Evolutionary conservation across 2,329 filamentous ascomycete species (phyloP).

Genomic region (Ramularia endophylla): DNA sequence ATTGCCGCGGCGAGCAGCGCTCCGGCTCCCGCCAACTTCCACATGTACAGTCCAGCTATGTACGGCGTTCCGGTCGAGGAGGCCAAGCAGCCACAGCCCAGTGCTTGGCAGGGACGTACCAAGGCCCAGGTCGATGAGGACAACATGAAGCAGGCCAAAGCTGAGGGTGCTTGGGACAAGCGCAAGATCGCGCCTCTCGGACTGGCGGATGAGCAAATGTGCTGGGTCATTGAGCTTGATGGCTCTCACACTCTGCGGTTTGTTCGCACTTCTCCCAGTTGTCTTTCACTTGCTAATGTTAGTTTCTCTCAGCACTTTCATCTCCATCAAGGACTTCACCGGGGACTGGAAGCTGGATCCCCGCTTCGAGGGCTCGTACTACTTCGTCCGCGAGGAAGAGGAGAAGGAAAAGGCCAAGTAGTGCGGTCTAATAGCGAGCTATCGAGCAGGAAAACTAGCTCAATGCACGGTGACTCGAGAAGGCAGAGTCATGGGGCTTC

Average conservation of each 20-base stretch:
- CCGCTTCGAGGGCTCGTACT: constrained; percentile 28
- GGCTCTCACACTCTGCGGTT: constrained; percentile 27
- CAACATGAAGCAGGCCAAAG: constrained; percentile 32
- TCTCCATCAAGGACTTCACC: constrained; percentile 29
- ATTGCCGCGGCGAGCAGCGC: constrained; percentile 2
- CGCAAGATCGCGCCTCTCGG: constrained; percentile 29
- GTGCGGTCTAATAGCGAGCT: constrained; percentile 13
- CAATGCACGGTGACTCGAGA: no score
- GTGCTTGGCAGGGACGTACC: constrained; percentile 32
- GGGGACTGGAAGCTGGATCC: constrained; percentile 33
- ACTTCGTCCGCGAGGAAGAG: constrained; percentile 28
- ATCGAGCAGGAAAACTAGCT: no score
- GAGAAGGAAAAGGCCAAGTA: constrained; percentile 18
- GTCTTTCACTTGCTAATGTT: constrained; percentile 4
- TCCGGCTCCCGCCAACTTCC: constrained; percentile 8
- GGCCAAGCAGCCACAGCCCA: constrained; percentile 8
- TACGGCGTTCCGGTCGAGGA: constrained; percentile 5
- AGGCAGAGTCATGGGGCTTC: no score
- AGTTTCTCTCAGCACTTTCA: constrained; percentile 24
- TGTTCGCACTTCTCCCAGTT: constrained; percentile 4
- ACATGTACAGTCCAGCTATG: constrained; percentile 15
- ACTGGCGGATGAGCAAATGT: constrained; percentile 30
- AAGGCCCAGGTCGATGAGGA: constrained; percentile 34
- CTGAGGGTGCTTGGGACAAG: constrained; percentile 29
- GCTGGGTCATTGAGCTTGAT: constrained; percentile 33